Conservation (phyloP, 176 grass and related monocot genomes). For the Carex cristatella region DNA sequence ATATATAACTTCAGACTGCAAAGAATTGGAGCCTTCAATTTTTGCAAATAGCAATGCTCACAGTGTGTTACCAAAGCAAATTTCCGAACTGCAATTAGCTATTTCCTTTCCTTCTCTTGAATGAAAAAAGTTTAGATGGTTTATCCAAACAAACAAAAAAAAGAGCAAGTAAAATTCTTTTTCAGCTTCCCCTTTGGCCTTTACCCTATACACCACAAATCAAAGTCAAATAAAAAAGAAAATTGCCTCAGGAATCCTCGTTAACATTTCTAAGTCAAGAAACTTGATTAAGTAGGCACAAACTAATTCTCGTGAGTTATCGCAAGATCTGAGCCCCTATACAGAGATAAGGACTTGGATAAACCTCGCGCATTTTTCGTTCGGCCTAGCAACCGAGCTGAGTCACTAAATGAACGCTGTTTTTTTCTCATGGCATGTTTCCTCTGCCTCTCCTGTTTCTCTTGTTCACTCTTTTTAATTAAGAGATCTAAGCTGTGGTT, state of each 20-base stretch:
- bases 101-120: neutral
- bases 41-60: neutral
- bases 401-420: slow-evolving; percentile 59
- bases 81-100: neutral
- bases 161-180: neutral
- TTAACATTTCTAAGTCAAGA: neutral
- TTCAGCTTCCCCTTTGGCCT: neutral
- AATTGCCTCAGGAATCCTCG: neutral
- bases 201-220: neutral
- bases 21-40: neutral
- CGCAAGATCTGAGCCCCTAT: slow-evolving; percentile 24
- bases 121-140: neutral
- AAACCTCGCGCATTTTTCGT: slow-evolving; percentile 20
- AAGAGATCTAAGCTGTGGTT: slow-evolving; percentile 32
- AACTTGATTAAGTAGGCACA: neutral
- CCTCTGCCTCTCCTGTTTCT: slow-evolving; percentile 27
- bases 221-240: slow-evolving; percentile 6
- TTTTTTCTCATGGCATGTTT: slow-evolving; percentile 26
- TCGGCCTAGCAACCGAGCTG: slow-evolving; percentile 20
- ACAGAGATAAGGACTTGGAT: neutral
- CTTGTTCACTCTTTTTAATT: slow-evolving; percentile 28
- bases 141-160: neutral
- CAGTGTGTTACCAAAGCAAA: neutral
- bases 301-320: slow-evolving; percentile 30
- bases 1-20: neutral